Evolutionary conservation across 768 basidiomycete genomes (phyloP).

Genomic region (Mrakia gelida): DNA sequence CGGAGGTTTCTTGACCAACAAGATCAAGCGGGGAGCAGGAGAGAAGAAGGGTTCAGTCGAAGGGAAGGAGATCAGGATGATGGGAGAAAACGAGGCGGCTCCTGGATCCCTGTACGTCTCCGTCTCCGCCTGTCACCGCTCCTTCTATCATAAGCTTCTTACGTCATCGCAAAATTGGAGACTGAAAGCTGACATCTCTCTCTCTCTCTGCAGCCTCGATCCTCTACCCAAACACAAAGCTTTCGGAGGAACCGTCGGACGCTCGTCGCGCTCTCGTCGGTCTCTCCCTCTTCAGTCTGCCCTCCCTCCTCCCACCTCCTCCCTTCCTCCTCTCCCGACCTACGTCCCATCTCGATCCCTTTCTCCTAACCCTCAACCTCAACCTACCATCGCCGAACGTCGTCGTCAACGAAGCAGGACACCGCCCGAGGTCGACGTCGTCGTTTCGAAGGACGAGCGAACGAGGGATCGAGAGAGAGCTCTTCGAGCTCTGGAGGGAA

Average conservation of each 20-base stretch:
- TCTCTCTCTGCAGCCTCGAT: not conserved
- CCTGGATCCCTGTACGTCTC: not conserved
- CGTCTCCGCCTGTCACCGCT: not conserved
- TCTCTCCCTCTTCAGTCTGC: constrained; percentile 7
- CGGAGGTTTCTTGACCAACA: not conserved
- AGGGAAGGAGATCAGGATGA: not conserved
- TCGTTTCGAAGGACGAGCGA: not conserved
- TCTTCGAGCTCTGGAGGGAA: not conserved
- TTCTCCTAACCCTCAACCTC: not conserved
- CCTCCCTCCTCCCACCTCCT: not conserved
- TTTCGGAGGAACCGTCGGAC: not conserved
- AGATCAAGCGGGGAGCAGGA: not conserved
- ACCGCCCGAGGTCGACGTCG: not conserved
- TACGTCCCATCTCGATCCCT: not conserved
- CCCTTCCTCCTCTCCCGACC: constrained; percentile 5
- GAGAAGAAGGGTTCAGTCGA: not conserved
- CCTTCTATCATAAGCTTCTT: not conserved
- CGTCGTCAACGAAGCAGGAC: not conserved
- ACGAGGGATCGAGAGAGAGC: constrained; percentile 9
- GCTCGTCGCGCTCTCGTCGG: not conserved
- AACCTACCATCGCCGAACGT: not conserved
- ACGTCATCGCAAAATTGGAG: not conserved
- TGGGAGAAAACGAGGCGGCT: not conserved
- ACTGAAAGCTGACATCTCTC: not conserved
- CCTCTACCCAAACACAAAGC: not conserved